Base-by-base conservation (phyloP, 257 asterid species). In the Nicotiana attenuata region DNA sequence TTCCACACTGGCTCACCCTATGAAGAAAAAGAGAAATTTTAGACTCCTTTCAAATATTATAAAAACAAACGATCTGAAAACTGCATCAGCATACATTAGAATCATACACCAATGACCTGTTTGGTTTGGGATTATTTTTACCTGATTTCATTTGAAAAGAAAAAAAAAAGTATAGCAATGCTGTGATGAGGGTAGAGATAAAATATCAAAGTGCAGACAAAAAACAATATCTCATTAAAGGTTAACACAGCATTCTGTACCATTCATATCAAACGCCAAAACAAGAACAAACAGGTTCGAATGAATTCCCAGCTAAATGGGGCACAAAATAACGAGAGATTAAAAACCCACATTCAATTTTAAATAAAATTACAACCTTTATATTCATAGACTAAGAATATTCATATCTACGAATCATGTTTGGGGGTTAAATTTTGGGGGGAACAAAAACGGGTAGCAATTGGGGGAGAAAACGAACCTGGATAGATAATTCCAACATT, bases 241-340 rank as follows among this genome's bases (percentile, higher is more conserved):
- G 20, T 6, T 28, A 10, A 71, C 8, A 47, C 60, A 28, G n/a
- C 26, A 26, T 47, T 50, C 24, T 50, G 16, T 50, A 50, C 63
- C 80, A 50, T 75, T 50, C 79, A 75, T 50, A 75, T 50, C 63
- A 50, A 28, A 50, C 22, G 24, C 63, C 80, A 75, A 50, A 75
- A 50, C 80, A 75, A 50, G 80, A 75, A 75, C 61, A 50, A 20
- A 57, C 28, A 57, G 26, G 64, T 57, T 19, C 5, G 13, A 4
- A 60, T 20, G 16, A 60, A 60, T 8, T 60, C 31, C 66, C 66
- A 60, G 29, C 16, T 8, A 60, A 71, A 71, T 50, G 78, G 59
- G 19, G 17, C 78, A 71, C 26, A 75, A 50, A 8, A 50, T 24
- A 7, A 35, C 7, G 63, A 50, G 80, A 50, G 4, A 26, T 50